Conservation (phyloP, 2,329 filamentous ascomycete species). For the Penicillium sp. region DNA sequence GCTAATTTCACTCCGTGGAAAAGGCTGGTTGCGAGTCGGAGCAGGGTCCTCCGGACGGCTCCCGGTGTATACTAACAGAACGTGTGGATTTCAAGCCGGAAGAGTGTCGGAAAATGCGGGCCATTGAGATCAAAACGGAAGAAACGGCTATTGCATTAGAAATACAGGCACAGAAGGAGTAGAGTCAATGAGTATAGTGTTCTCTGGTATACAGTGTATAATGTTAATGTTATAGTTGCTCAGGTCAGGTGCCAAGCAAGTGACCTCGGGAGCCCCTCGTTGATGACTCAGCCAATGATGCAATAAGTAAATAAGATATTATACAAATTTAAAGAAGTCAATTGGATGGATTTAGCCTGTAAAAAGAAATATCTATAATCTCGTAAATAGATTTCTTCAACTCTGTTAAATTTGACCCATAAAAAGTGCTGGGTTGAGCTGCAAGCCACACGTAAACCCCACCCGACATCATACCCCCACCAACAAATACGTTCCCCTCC, state of each 20-base stretch:
- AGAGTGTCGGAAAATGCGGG: conserved; percentile 2
- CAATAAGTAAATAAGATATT: neutral
- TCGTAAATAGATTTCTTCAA: neutral
- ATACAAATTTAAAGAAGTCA: neutral
- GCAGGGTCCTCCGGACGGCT: conserved; percentile 12
- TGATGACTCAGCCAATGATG: conserved; percentile 7
- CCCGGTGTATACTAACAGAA: conserved; percentile 8
- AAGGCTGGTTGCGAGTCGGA: conserved; percentile 7
- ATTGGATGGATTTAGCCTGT: neutral
- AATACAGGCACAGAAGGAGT: neutral
- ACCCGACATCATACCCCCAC: conserved; percentile 33
- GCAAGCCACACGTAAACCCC: conserved; percentile 2
- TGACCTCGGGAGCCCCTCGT: neutral
- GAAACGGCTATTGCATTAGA: conserved; percentile 2
- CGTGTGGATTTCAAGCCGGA: conserved; percentile 2
- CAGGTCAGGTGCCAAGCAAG: too few relatives aligned
- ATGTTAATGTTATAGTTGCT: neutral
- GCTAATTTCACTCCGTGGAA: conserved; percentile 2
- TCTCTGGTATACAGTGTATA: neutral
- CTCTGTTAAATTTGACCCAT: neutral
- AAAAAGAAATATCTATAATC: neutral
- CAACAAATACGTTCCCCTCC: conserved; percentile 30
- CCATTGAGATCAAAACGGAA: neutral
- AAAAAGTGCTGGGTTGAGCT: neutral
- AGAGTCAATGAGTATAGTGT: too few relatives aligned